These are phyloP conservation scores for Intubia oerlemansii DNA, from an alignment of 2,329 filamentous ascomycete genomes.

Conservation along the genomic window DNA sequence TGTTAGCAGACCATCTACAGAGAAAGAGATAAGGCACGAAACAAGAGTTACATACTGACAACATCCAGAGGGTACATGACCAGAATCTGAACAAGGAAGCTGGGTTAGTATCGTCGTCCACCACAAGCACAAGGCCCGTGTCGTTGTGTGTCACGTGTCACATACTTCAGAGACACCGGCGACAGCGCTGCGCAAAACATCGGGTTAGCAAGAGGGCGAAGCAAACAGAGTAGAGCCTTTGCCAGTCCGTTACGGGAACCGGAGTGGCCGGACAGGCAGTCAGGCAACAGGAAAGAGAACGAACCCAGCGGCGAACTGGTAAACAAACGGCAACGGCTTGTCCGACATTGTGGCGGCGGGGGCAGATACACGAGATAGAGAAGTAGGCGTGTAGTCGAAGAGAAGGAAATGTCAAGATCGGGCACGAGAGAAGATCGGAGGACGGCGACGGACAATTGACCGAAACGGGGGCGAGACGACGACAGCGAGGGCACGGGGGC, in stretches of 20 bases:
- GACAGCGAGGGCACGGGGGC: too few relatives aligned
- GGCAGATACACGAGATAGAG: too few relatives aligned
- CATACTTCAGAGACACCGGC: slow-evolving; percentile 93
- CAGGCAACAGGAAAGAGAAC: slow-evolving; percentile 2
- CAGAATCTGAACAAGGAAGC: slow-evolving; percentile 40
- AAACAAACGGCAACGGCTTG: slow-evolving; percentile 73
- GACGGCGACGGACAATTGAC: too few relatives aligned
- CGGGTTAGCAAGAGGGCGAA: slow-evolving; percentile 9
- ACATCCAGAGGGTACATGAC: slow-evolving; percentile 97
- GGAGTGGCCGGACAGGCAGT: not conserved
- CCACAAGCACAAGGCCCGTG: not conserved
- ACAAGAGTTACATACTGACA: slow-evolving; percentile 55
- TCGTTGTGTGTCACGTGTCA: slow-evolving; percentile 8
- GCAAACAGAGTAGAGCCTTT: not conserved
- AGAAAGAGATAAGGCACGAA: too few relatives aligned
- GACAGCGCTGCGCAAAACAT: slow-evolving; percentile 45
- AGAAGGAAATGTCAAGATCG: too few relatives aligned
- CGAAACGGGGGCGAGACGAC: too few relatives aligned
- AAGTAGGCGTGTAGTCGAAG: too few relatives aligned
- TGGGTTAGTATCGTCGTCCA: slow-evolving; percentile 2
- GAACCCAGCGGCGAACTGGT: slow-evolving; percentile 82
- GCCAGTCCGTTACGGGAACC: too few relatives aligned
- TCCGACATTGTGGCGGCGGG: slow-evolving; percentile 31
- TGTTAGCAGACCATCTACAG: not conserved
- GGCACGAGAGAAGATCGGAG: too few relatives aligned